Evolutionary conservation across 2,329 filamentous ascomycete genomes (phyloP).

Genomic region (Cercospora janseana): DNA sequence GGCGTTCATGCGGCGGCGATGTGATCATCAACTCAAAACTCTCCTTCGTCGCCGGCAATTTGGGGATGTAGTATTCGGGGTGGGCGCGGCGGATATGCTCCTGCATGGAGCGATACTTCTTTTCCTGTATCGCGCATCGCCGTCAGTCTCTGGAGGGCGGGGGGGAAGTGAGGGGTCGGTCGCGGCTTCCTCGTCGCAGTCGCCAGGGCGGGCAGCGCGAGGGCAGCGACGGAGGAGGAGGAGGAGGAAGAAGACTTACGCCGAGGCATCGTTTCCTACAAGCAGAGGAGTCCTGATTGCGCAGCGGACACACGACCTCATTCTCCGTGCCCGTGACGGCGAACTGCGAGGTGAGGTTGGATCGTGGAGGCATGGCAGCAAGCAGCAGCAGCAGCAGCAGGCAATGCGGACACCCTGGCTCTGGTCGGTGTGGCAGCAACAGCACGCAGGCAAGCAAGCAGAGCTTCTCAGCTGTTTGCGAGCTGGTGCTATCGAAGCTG

Average conservation of each 20-base stretch:
- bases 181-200: not conserved
- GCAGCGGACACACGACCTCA: slow-evolving; percentile 93
- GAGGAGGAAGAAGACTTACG: slow-evolving; percentile 62
- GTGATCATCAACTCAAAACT: slow-evolving; percentile 97
- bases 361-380: slow-evolving; percentile 19
- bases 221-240: slow-evolving; percentile 26
- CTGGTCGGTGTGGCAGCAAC: not conserved
- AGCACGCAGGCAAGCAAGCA: slow-evolving; percentile 7
- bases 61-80: slow-evolving; percentile 94
- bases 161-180: not conserved
- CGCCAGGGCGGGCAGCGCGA: not conserved
- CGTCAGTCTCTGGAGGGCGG: slow-evolving; percentile 25
- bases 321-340: slow-evolving; percentile 89
- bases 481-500: slow-evolving; percentile 10
- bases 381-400: too few species aligned
- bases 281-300: slow-evolving; percentile 92
- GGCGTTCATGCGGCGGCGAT: slow-evolving; percentile 73
- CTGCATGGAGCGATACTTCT: slow-evolving; percentile 97
- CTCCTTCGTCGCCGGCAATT: slow-evolving; percentile 95
- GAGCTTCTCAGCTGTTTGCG: slow-evolving; percentile 10
- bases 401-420: slow-evolving; percentile 15
- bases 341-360: slow-evolving; percentile 50
- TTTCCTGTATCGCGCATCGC: slow-evolving; percentile 63
- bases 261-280: slow-evolving; percentile 97
- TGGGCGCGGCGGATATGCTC: slow-evolving; percentile 98